Conservation (phyloP, 768 basidiomycete species). For the Dentipellis fragilis region DNA sequence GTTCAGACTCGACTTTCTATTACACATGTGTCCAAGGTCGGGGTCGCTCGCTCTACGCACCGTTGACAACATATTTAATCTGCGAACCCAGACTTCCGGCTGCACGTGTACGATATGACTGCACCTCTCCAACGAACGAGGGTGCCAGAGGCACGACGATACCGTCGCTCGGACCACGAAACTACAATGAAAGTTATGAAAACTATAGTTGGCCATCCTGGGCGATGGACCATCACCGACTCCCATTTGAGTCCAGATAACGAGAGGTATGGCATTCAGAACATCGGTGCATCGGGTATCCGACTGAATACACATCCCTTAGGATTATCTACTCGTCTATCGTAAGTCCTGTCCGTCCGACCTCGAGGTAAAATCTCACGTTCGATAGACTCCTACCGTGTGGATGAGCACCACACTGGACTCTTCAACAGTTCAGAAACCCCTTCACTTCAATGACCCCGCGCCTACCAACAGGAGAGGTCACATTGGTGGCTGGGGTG, state of each 20-base stretch:
- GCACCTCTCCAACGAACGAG: constrained; percentile 28
- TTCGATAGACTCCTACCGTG: constrained; percentile 51
- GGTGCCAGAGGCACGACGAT: constrained; percentile 1
- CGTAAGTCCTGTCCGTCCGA: constrained; percentile 28
- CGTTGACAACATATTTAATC: too few species aligned
- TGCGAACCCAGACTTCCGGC: constrained; percentile 55
- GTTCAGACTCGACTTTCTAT: constrained; percentile 76
- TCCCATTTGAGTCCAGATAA: constrained; percentile 85
- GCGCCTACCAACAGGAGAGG: constrained; percentile 2
- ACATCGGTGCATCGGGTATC: neutral
- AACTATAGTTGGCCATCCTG: constrained; percentile 65
- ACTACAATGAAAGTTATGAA: constrained; percentile 43
- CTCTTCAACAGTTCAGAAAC: constrained; percentile 46
- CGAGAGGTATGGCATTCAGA: constrained; percentile 43
- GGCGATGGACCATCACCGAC: constrained; percentile 93
- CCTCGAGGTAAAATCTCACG: constrained; percentile 1
- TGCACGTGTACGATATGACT: constrained; percentile 81
- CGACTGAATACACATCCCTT: constrained; percentile 2
- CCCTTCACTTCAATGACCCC: constrained; percentile 38
- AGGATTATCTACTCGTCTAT: constrained; percentile 94
- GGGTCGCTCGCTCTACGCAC: too few species aligned
- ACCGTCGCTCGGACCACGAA: constrained; percentile 29
- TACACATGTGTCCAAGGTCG: constrained; percentile 85
- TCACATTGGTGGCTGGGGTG: constrained; percentile 24
- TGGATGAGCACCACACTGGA: constrained; percentile 70